Percentiles rank a stretch among this genome's conserved stretches.
Conservation (phyloP, 202 grass and related monocot species). For the Eragrostis tef region DNA sequence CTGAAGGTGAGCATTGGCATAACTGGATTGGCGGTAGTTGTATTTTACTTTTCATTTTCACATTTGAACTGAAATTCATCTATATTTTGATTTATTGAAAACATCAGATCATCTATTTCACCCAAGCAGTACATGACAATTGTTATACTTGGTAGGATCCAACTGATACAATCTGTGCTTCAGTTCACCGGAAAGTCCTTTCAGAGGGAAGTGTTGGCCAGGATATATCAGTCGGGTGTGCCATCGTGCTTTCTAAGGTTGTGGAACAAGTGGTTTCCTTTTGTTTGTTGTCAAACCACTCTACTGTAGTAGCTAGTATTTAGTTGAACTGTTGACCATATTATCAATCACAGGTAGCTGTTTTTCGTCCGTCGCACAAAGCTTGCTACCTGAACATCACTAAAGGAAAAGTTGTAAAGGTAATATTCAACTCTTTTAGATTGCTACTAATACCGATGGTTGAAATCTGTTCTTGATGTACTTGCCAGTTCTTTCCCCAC, state of each 20-base stretch:
- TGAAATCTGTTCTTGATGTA: neutral
- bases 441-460: neutral
- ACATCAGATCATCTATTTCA: neutral
- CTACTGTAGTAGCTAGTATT: neutral
- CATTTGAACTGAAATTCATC: neutral
- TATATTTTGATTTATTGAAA: neutral
- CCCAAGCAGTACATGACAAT: neutral
- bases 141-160: conserved; percentile 63
- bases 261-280: conserved; percentile 1
- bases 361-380: conserved; percentile 55
- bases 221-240: conserved; percentile 66
- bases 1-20: conserved; percentile 60
- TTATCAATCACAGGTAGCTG: conserved; percentile 60
- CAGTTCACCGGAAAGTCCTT: conserved; percentile 65
- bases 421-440: conserved; percentile 16
- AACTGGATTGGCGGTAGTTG: neutral
- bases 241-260: conserved; percentile 67
- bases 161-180: conserved; percentile 54
- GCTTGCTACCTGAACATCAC: conserved; percentile 69
- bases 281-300: conserved; percentile 15
- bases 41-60: neutral
- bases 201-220: conserved; percentile 44
- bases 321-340: conserved; percentile 4
- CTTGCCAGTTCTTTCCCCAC: neutral
- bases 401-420: conserved; percentile 65